Base-by-base conservation (phyloP, 805 yeast genomes). In the Saccharomyces paradoxus region DNA sequence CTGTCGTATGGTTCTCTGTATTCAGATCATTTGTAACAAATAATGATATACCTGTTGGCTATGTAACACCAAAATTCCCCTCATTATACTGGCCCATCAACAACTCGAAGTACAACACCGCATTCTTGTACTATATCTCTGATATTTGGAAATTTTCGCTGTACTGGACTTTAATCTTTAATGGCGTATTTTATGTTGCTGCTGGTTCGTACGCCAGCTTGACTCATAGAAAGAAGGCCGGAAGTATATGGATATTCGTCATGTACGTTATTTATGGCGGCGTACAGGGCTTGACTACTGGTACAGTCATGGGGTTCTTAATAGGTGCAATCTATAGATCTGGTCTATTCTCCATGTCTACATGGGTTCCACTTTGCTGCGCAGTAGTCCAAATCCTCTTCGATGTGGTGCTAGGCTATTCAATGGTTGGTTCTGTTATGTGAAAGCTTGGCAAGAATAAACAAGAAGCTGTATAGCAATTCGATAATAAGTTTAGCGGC, bases 331-430 rank as follows among this genome's bases (percentile, higher is more conserved):
- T 90, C 7, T 91, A 91, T 71, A 75, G 78, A 53, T 83, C 96
- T 0, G 96, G 96, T 0, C 77, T 86, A 26, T 82, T 92, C 62
- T 80, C 86, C 24, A 88, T 94, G 95, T 85, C 95, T 12, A 88
- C 97, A 0, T 92, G 99, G 99, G 82, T 92, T 7, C 98, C 99
- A 0, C 78, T 92, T 60, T 79, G 86, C 53, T 88, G 91, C 82
- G 95, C 83, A 0, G 69, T 86, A 2, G 79, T 86, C 4, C 83
- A 82, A 60, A 76, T 87, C 5, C 65, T 89, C 47, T 87, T 80
- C 68, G 81, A 86, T 64, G 77, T 89, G 37, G 74, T 85, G 32
- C 78, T 84, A 8, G 78, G 69, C 53, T 63, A 59, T 50, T 52
- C 64, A 7, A 56, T 64, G 52, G 51, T 61, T 2, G 66, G 65